A percentile compares a stretch with the other conserved stretches of the same genome.
Evolutionary conservation across 106 monocot species (phyloP).

Genomic region (Acanthochlamys bracteata): DNA sequence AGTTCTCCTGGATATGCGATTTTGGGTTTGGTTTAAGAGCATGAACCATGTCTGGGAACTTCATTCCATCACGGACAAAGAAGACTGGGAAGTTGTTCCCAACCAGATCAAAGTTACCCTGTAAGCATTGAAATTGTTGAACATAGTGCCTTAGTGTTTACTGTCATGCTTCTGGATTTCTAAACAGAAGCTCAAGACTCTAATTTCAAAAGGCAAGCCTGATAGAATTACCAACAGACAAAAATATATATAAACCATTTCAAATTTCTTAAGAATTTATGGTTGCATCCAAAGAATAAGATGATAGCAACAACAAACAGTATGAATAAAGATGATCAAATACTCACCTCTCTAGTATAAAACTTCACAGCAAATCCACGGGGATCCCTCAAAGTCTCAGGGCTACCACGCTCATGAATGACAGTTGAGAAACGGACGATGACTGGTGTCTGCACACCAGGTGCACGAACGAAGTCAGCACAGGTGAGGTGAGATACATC

Average conservation of each 20-base stretch:
- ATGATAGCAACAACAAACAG: no score
- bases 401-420: conserved; percentile 78
- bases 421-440: conserved; percentile 84
- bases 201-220: no score
- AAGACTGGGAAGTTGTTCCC: conserved; percentile 92
- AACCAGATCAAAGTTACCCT: conserved; percentile 79
- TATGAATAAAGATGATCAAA: no score
- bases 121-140: conserved; percentile 1
- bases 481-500: conserved; percentile 72
- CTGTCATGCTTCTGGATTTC: background rate
- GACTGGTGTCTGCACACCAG: conserved; percentile 66
- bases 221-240: no score
- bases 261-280: no score
- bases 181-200: background rate
- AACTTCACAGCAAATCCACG: conserved; percentile 78
- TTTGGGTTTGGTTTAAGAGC: conserved; percentile 81
- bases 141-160: background rate
- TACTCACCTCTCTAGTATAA: conserved; percentile 70
- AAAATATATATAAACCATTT: no score
- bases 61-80: conserved; percentile 75
- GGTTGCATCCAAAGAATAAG: no score
- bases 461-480: conserved; percentile 74
- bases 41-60: conserved; percentile 85
- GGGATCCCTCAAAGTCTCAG: conserved; percentile 75
- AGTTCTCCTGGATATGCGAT: conserved; percentile 69